Conservation (phyloP, 2,329 filamentous ascomycete genomes). For the Magnaporthales sp. region DNA sequence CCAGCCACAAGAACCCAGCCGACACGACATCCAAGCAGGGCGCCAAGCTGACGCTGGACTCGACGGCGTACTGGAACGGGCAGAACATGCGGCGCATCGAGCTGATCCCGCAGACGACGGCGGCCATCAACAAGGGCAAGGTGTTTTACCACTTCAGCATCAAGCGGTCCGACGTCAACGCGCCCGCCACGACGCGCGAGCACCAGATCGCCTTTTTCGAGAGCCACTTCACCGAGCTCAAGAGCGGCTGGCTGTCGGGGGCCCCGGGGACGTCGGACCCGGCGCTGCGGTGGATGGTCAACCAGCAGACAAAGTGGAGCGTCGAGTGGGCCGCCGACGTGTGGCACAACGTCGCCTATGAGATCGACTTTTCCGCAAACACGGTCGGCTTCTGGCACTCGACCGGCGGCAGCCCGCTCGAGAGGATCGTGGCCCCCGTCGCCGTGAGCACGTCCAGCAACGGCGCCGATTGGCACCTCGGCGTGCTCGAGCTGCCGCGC, state of each 20-base stretch:
- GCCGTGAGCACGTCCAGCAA: constrained; percentile 53
- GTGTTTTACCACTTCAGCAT: constrained; percentile 68
- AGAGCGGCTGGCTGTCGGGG: constrained; percentile 53
- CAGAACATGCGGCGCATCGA: constrained; percentile 66
- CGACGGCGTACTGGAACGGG: constrained; percentile 61
- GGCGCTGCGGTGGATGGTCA: constrained; percentile 56
- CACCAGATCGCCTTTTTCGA: constrained; percentile 49
- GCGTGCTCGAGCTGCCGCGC: constrained; percentile 56
- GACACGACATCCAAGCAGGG: constrained; percentile 55
- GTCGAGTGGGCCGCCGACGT: constrained; percentile 50
- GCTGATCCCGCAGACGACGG: constrained; percentile 61
- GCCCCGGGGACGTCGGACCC: constrained; percentile 34
- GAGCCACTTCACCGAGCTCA: constrained; percentile 67
- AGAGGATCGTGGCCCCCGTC: constrained; percentile 51
- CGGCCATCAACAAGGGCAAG: constrained; percentile 55
- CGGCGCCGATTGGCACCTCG: constrained; percentile 65
- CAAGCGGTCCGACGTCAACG: constrained; percentile 47
- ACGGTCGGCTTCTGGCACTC: constrained; percentile 65
- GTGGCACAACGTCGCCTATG: constrained; percentile 71
- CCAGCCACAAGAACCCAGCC: constrained; percentile 55
- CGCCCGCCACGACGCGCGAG: constrained; percentile 53
- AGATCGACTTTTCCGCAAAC: constrained; percentile 56
- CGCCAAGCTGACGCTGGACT: constrained; percentile 58
- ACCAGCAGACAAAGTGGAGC: constrained; percentile 53
- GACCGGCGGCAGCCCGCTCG: constrained; percentile 48